These are phyloP conservation scores for Furcasterigmium sp. DNA, from an alignment of 2,329 filamentous ascomycete genomes.

Conservation along the genomic window DNA sequence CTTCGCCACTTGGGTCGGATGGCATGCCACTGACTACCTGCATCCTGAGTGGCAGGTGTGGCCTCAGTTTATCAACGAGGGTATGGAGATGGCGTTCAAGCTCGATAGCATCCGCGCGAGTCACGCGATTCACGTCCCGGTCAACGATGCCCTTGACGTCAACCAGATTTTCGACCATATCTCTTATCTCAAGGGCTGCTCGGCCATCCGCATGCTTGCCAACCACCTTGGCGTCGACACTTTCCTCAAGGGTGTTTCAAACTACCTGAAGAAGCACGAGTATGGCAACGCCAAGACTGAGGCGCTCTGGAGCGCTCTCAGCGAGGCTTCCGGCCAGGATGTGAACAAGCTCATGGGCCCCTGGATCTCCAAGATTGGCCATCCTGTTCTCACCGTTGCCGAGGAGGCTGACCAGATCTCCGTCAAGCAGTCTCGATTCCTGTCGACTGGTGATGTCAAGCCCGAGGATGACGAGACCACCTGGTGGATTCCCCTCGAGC, in stretches of 20 bases:
- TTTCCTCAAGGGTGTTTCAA: conserved; percentile 85
- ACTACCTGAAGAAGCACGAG: conserved; percentile 82
- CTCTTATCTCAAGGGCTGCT: conserved; percentile 94
- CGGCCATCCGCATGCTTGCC: conserved; percentile 93
- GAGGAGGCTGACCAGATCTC: conserved; percentile 80
- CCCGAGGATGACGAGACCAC: conserved; percentile 84
- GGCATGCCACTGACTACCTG: conserved; percentile 84
- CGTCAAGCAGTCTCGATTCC: conserved; percentile 81
- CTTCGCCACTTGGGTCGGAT: conserved; percentile 97
- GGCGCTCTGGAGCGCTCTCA: conserved; percentile 85
- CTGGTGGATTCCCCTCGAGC: conserved; percentile 91
- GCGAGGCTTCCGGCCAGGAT: conserved; percentile 81
- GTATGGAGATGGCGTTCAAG: conserved; percentile 84
- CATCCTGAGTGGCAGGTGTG: conserved; percentile 98
- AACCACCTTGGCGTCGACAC: conserved; percentile 81
- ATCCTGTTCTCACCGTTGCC: conserved; percentile 80
- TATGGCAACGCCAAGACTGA: conserved; percentile 89
- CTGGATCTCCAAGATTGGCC: conserved; percentile 95
- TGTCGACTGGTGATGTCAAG: conserved; percentile 86
- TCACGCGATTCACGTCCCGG: conserved; percentile 93
- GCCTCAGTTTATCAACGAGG: conserved; percentile 95
- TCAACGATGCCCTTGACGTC: conserved; percentile 82
- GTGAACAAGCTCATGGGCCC: conserved; percentile 83
- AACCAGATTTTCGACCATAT: conserved; percentile 98
- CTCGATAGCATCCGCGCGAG: conserved; percentile 87